Percentiles rank a stretch among this genome's conserved stretches.
These are phyloP conservation scores for Jimgerdemannia lactiflua DNA, from an alignment of 192 early-diverging fungal genomes.

Conservation along the genomic window DNA sequence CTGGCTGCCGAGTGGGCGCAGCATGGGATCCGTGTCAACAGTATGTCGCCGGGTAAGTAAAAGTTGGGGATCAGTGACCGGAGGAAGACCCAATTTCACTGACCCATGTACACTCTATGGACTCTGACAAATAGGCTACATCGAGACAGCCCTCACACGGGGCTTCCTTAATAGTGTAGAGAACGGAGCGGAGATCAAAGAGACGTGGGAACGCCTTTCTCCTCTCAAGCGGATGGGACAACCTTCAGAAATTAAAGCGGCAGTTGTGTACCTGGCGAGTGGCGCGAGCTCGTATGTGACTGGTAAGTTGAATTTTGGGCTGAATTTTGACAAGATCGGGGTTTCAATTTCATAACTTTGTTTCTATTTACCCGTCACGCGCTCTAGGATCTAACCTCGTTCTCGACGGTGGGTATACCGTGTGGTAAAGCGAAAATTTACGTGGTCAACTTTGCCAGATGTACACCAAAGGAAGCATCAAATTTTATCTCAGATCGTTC, in stretches of 20 bases:
- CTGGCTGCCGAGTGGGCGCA: slow-evolving; percentile 43
- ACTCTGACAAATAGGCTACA: background rate
- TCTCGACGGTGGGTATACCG: no score
- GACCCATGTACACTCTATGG: background rate
- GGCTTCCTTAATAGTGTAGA: slow-evolving; percentile 12
- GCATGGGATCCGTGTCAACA: slow-evolving; percentile 34
- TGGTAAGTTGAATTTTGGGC: slow-evolving; percentile 4
- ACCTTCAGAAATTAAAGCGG: slow-evolving; percentile 24
- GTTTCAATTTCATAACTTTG: no score
- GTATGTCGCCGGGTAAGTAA: slow-evolving; percentile 29
- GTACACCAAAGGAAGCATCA: no score
- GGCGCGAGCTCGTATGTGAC: slow-evolving; percentile 29
- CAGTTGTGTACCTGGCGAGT: slow-evolving; percentile 27
- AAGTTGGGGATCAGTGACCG: background rate
- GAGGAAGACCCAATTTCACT: background rate
- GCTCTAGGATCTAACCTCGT: no score
- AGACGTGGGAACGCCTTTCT: slow-evolving; percentile 14
- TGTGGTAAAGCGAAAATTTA: no score
- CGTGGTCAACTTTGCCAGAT: no score
- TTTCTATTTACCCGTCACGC: no score
- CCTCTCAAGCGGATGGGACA: slow-evolving; percentile 31
- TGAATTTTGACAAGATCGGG: no score
- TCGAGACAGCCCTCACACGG: slow-evolving; percentile 13
- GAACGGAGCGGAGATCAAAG: slow-evolving; percentile 6
- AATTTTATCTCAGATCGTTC: no score